Evolutionary conservation across 2,329 filamentous ascomycete genomes (phyloP), one percentile per base, ranked within the genome.

Genomic region (Monosporascus sp.): DNA sequence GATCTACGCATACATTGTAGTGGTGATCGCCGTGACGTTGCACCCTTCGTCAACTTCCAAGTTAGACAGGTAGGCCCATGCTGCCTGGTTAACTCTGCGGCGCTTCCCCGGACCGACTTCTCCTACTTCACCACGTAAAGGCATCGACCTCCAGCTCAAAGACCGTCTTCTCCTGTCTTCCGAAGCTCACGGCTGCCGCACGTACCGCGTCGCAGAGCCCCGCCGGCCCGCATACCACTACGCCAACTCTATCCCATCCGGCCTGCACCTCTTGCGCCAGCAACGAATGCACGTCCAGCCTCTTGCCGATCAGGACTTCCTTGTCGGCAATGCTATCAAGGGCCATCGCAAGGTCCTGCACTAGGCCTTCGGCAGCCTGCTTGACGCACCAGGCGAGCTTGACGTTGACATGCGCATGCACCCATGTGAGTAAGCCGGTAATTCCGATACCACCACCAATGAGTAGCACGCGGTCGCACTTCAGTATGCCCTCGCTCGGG

Each of bases 101-200:
- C 37, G 7, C 37, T 40, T 40, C 28, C 28, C 37, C 15, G 8
- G 37, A 18, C 17, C 17, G n/a, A 18, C 17, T 15, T 40, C 2
- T 40, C 18, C 15, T 18, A 17, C 9, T 43, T 50, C 26, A 64
- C 66, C 63, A 67, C 3, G 59, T 60, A 49, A 61, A 68, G 1
- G 66, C 58, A 35, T 69, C 65, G 28, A 66, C 63, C 20, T 63
- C 60, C 9, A 68, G 58, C 53, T 65, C 61, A 49, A 68, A 62
- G 1, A 57, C 44, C 8, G 53, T 52, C 40, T 58, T 57, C 26
- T 49, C 48, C 20, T 44, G 44, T 17, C 53, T 53, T 6, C 57
- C 57, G 11, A 57, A 38, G 1, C 15, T 15, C 11, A 51, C 52
- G 24, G 51, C 54, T 2, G 48, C 51, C 40, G 38, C 40, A 7